phyloP scores from a whole-genome alignment of 805 yeast species.

The Ogataea glucozyma region DNA sequence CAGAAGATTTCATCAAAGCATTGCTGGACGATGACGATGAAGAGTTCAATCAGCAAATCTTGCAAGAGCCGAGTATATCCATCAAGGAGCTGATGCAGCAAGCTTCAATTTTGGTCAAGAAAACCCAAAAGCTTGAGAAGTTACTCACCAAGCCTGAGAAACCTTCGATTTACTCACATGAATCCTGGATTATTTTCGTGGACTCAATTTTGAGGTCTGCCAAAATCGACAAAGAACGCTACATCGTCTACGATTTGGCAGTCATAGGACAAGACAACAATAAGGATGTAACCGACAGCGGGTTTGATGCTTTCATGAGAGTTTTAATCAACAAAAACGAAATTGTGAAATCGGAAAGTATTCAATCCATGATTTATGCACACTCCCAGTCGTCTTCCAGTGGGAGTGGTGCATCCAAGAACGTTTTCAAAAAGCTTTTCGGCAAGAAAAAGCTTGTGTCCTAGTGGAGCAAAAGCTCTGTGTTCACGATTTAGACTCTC shows the following conservation, averaged over 20 bases:
- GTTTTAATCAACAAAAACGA: slow-evolving; percentile 14
- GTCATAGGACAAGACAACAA: slow-evolving; percentile 5
- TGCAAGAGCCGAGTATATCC: slow-evolving; percentile 22
- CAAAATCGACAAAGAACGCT: slow-evolving; percentile 18
- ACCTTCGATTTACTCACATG: slow-evolving; percentile 25
- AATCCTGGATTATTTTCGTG: slow-evolving; percentile 24
- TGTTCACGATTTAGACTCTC: too few relatives aligned
- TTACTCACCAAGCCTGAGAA: slow-evolving; percentile 24
- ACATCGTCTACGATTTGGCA: slow-evolving; percentile 21
- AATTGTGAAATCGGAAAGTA: slow-evolving; percentile 18
- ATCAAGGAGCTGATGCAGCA: slow-evolving; percentile 30
- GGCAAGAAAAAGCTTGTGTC: slow-evolving; percentile 13
- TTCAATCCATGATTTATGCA: slow-evolving; percentile 17
- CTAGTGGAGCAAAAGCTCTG: too few relatives aligned
- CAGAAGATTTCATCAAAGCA: slow-evolving; percentile 58
- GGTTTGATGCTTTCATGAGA: slow-evolving; percentile 19
- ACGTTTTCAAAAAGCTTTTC: slow-evolving; percentile 26
- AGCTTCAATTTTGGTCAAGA: slow-evolving; percentile 26
- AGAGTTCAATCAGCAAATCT: slow-evolving; percentile 26
- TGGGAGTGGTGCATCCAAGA: slow-evolving; percentile 14
- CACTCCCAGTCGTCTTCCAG: slow-evolving; percentile 4
- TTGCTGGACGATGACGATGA: slow-evolving; percentile 33
- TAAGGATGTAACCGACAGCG: slow-evolving; percentile 2
- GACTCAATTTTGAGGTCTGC: slow-evolving; percentile 16
- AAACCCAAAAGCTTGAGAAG: slow-evolving; percentile 22